phyloP scores from a whole-genome alignment of 78 protist genomes.

The Dictyostelium citrinum region DNA sequence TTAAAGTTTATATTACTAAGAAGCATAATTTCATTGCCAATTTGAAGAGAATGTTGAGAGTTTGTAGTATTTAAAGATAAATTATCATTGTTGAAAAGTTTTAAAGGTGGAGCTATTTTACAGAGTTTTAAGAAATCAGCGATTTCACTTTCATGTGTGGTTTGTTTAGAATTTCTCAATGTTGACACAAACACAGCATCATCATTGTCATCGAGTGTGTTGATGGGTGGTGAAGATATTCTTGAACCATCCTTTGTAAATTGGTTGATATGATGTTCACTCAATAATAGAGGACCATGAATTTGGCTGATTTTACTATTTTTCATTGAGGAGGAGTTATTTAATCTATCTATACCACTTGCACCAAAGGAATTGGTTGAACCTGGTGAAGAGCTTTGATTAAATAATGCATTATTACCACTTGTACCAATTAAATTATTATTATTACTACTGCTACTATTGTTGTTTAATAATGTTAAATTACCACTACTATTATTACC shows the following conservation, averaged over 20 bases:
- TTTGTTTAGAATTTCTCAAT: neutral
- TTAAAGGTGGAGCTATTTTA: conserved; percentile 70
- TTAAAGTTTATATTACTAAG: conserved; percentile 21
- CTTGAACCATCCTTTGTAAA: neutral
- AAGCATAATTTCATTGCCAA: neutral
- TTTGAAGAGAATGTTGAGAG: conserved; percentile 6
- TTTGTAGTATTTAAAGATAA: neutral
- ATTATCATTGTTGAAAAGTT: conserved; percentile 7
- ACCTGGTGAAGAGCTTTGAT: conserved; percentile 1
- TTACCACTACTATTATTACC: neutral
- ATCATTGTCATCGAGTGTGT: neutral
- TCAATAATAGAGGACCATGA: conserved; percentile 42
- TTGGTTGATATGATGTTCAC: conserved; percentile 9
- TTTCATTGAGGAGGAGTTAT: neutral
- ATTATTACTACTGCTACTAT: neutral
- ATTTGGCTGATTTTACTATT: conserved; percentile 47
- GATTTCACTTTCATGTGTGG: conserved; percentile 13
- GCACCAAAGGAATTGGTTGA: neutral
- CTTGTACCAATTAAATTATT: neutral
- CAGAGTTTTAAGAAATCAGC: conserved; percentile 62
- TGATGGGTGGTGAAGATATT: neutral
- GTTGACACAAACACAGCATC: conserved; percentile 59
- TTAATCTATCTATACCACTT: conserved; percentile 5
- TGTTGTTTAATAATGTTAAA: neutral
- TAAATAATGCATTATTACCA: neutral